Conservation (phyloP, 1,139 yeast species). For the Taphrina deformans region DNA sequence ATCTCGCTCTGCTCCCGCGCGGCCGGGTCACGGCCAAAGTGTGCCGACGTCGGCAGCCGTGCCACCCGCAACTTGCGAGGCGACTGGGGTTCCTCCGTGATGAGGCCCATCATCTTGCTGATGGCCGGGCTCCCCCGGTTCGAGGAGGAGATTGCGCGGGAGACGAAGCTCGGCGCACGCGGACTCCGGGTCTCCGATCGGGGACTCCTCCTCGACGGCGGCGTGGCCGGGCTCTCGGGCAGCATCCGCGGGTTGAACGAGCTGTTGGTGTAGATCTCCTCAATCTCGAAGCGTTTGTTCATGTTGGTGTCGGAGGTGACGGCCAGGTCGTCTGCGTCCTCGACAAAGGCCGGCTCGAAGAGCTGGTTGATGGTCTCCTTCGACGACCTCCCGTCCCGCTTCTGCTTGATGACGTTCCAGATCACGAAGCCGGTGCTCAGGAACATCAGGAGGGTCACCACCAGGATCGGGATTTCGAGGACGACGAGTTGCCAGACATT, state of each 20-base stretch:
- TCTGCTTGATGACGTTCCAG: conserved; percentile 3
- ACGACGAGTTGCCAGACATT: conserved; percentile 25
- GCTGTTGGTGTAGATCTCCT: neutral
- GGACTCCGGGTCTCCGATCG: neutral
- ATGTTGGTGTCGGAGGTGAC: conserved; percentile 19
- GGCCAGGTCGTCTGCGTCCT: conserved; percentile 1
- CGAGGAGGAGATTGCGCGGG: neutral
- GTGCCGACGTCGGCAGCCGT: conserved; percentile 13
- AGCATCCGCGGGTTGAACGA: neutral
- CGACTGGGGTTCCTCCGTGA: neutral
- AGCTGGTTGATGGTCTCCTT: conserved; percentile 24
- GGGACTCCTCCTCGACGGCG: conserved; percentile 7
- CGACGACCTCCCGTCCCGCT: neutral
- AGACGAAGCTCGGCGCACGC: neutral
- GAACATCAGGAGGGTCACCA: conserved; percentile 26
- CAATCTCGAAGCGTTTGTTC: conserved; percentile 13
- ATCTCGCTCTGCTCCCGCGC: conserved; percentile 5
- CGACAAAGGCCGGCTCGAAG: conserved; percentile 15
- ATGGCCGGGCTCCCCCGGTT: neutral
- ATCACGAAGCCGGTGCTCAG: conserved; percentile 16
- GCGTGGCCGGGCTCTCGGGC: neutral
- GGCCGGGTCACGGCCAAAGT: conserved; percentile 22
- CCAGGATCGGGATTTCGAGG: conserved; percentile 17
- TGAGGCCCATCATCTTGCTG: neutral
- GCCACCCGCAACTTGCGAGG: conserved; percentile 20